These are phyloP conservation scores for Euphorbia peplus DNA, from an alignment of 345 rosid species.

Conservation along the genomic window DNA sequence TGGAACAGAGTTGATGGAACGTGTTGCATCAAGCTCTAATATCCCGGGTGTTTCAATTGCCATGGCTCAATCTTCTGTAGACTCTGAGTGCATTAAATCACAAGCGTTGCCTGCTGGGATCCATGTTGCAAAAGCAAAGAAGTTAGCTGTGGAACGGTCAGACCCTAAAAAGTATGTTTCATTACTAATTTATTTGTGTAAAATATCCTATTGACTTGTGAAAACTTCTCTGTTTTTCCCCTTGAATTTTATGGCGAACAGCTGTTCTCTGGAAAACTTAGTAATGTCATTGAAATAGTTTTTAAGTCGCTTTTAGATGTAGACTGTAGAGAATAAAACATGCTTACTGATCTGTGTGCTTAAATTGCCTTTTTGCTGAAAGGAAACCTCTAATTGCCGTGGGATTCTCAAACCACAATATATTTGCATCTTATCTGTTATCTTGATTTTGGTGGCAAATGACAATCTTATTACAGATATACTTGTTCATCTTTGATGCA, in stretches of 20 bases:
- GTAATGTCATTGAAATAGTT: background rate
- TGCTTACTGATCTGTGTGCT: background rate
- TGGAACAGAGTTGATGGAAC: conserved; percentile 27
- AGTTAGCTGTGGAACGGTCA: conserved; percentile 18
- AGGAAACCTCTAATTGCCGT: background rate
- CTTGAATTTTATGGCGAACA: background rate
- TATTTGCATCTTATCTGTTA: background rate
- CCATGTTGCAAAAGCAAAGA: conserved; percentile 32
- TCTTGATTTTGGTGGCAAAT: background rate
- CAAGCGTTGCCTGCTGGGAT: conserved; percentile 19
- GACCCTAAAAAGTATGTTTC: conserved; percentile 20
- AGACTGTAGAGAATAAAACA: background rate
- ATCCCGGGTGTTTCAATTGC: conserved; percentile 21
- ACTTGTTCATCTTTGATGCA: background rate
- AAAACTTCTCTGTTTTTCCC: background rate
- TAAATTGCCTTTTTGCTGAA: background rate
- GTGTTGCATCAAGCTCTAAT: conserved; percentile 29
- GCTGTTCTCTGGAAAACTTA: background rate
- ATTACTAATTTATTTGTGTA: conserved; percentile 1
- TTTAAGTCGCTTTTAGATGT: background rate
- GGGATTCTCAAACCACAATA: background rate
- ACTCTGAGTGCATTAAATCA: conserved; percentile 25
- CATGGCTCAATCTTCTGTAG: conserved; percentile 25
- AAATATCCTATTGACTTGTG: background rate
- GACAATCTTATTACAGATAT: background rate